A percentile compares a stretch with the other conserved stretches of the same genome.
Evolutionary conservation across 2,329 filamentous ascomycete species (phyloP).

Genomic region (Cryphonectria carpinicola): DNA sequence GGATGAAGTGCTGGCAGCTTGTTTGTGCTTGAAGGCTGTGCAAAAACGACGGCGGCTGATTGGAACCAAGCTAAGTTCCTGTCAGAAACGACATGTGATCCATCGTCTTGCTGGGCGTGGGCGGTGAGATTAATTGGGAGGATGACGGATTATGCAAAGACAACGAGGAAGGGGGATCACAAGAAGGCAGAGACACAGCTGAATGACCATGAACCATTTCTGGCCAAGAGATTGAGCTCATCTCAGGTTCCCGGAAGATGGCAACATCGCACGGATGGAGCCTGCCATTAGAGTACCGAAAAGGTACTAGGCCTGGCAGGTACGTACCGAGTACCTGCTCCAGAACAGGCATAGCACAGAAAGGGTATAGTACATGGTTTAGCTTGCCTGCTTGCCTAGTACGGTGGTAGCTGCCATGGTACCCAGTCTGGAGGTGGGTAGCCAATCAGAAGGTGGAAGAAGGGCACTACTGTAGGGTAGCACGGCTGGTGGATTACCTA

Average conservation of each 20-base stretch:
- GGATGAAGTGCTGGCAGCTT: not conserved
- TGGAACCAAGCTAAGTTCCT: not conserved
- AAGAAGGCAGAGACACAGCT: not conserved
- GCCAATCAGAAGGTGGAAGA: not conserved
- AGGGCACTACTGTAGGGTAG: not conserved
- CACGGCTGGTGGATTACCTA: not conserved
- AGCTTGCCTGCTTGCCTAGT: not conserved
- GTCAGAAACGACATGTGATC: constrained; percentile 1
- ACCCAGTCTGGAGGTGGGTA: not conserved
- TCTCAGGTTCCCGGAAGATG: not conserved
- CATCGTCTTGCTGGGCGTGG: not conserved
- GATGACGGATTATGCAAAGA: constrained; percentile 2
- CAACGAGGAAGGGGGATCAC: not conserved
- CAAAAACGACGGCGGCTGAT: not conserved
- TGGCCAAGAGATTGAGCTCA: constrained; percentile 11
- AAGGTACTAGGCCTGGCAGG: not conserved
- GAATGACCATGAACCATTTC: not conserved
- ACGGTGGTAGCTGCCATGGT: not conserved
- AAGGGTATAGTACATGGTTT: not conserved
- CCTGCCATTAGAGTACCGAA: not conserved
- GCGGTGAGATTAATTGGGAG: constrained; percentile 4
- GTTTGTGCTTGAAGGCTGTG: not conserved
- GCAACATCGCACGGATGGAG: not conserved
- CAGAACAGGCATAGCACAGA: not conserved
- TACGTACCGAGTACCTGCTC: not conserved